Evolutionary conservation across 139 green algal species (phyloP), one percentile per base, ranked within the genome.

Genomic region (Chlorella vulgaris): DNA sequence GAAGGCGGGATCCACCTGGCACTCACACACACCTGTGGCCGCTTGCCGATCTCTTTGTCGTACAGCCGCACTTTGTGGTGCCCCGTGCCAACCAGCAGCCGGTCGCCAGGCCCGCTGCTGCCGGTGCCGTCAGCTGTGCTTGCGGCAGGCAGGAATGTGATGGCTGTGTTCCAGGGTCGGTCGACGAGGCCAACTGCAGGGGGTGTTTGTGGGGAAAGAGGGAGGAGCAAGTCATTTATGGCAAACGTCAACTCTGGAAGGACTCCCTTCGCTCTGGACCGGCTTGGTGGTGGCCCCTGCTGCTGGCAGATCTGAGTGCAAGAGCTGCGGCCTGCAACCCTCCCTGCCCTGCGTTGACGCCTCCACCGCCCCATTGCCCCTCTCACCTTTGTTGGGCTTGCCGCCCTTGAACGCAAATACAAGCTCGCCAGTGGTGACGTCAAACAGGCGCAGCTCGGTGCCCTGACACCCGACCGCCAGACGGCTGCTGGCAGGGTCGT

Each of bases 1-100:
- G n/a, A n/a, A n/a, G n/a, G n/a, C n/a, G n/a, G n/a, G n/a, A n/a
- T n/a, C n/a, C n/a, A n/a, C n/a, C n/a, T n/a, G n/a, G n/a, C n/a
- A n/a, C n/a, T n/a, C 40, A 19, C 35, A 29, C 33, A 82, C 55
- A 87, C 29, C 79, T 94, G 91, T 10, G 91, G 92, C 61, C 91
- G 86, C 81, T 88, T 89, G 7, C 91, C 91, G 28, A 81, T 86
- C 35, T 47, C 50, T 36, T 78, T 33, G 43, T 90, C 81, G 42
- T 90, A 91, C 43, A 88, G 74, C 55, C 87, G 82, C 63, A 91
- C 58, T 78, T 88, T 88, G 60, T 86, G 76, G 31, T 88, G 62
- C 4, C 78, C 87, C 0, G 87, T 91, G 51, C 87, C 87, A 26
- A 84, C 81, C 31, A 85, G 22, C 28, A 90, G 28, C 42, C 29